These are phyloP conservation scores for Phytomonas sp. DNA, from an alignment of 208 protist species.

Conservation along the genomic window DNA sequence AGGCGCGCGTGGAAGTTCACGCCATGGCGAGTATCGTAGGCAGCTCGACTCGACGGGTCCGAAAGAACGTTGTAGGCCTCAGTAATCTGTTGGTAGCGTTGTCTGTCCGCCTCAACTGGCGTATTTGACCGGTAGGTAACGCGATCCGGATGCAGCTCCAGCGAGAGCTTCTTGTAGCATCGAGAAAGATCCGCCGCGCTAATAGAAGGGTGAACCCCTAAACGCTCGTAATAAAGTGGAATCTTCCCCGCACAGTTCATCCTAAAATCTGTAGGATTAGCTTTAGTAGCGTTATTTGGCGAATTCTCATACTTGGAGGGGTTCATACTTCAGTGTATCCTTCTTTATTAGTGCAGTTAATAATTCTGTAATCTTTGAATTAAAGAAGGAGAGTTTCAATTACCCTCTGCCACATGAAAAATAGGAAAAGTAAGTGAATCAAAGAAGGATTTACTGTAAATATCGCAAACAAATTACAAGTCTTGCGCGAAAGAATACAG, in stretches of 20 bases:
- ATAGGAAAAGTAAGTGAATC: conserved; percentile 10
- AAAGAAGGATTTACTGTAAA: conserved; percentile 5
- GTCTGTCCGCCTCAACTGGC: conserved; percentile 19
- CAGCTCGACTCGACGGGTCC: conserved; percentile 39
- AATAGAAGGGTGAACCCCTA: conserved; percentile 55
- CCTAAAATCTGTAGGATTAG: neutral
- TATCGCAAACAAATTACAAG: neutral
- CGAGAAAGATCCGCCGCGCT: conserved; percentile 40
- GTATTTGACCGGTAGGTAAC: conserved; percentile 33
- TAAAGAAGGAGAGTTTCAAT: neutral
- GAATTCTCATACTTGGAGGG: neutral
- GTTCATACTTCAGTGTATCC: neutral
- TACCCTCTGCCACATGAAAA: neutral
- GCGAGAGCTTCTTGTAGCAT: conserved; percentile 55
- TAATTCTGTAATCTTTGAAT: neutral
- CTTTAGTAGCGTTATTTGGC: neutral
- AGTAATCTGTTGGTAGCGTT: conserved; percentile 59
- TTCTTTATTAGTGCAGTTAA: neutral
- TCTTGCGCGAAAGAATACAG: conserved; percentile 1
- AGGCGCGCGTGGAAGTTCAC: conserved; percentile 64
- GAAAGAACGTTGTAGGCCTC: conserved; percentile 70
- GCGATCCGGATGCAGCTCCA: conserved; percentile 72
- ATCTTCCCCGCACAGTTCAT: neutral
- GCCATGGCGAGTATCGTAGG: conserved; percentile 63
- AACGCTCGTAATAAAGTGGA: conserved; percentile 47